Evolutionary conservation across 2,329 filamentous ascomycete genomes (phyloP).

Genomic region (Dothidotthia symphoricarpi): DNA sequence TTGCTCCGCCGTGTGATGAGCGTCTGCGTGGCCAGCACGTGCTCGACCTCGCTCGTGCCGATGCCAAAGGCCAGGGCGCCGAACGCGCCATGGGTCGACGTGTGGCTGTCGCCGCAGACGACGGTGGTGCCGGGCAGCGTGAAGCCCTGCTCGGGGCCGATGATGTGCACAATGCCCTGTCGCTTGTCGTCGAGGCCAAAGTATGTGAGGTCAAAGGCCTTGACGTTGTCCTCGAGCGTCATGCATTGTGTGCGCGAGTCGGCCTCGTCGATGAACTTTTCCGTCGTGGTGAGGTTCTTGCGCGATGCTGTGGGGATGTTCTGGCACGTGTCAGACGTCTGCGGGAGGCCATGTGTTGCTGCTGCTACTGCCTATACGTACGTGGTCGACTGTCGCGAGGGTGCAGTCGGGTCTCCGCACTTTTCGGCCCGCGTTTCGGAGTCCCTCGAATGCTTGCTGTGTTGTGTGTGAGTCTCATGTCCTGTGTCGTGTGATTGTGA

Average conservation of each 20-base stretch:
- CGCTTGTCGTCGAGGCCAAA: slow-evolving; percentile 95
- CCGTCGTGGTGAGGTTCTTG: slow-evolving; percentile 91
- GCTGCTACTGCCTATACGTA: slow-evolving; percentile 56
- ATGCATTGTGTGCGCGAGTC: slow-evolving; percentile 92
- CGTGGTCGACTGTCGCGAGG: slow-evolving; percentile 92
- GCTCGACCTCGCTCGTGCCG: slow-evolving; percentile 96
- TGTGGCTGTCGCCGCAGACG: slow-evolving; percentile 97
- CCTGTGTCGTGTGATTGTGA: slow-evolving; percentile 1
- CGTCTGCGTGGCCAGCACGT: slow-evolving; percentile 94
- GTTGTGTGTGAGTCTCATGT: neutral
- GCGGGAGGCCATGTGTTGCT: slow-evolving; percentile 1
- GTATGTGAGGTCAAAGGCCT: slow-evolving; percentile 93
- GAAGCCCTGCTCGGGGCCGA: slow-evolving; percentile 97
- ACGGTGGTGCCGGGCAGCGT: slow-evolving; percentile 95
- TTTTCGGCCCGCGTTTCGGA: slow-evolving; percentile 81
- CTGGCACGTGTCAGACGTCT: slow-evolving; percentile 47
- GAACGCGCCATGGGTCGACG: slow-evolving; percentile 95
- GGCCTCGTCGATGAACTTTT: slow-evolving; percentile 89
- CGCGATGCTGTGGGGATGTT: slow-evolving; percentile 91
- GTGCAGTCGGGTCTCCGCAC: slow-evolving; percentile 96
- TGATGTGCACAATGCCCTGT: slow-evolving; percentile 97
- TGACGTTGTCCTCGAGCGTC: slow-evolving; percentile 95
- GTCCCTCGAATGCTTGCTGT: slow-evolving; percentile 94
- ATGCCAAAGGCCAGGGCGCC: slow-evolving; percentile 94
- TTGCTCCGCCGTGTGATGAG: slow-evolving; percentile 93